These are phyloP conservation scores for Sphaerulina musiva DNA, from an alignment of 2,329 filamentous ascomycete species.

Conservation along the genomic window DNA sequence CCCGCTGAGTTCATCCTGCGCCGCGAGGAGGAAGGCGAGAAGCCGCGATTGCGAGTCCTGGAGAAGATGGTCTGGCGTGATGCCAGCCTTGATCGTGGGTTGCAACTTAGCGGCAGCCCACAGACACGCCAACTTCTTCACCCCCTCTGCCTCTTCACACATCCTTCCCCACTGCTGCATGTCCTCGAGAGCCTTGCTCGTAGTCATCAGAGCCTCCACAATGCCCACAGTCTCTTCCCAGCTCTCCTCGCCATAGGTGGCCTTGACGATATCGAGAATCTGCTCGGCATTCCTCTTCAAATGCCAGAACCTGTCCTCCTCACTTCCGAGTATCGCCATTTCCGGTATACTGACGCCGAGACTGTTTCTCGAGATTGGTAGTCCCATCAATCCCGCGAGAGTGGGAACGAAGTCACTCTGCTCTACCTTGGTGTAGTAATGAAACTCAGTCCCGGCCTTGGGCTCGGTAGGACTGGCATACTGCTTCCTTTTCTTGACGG, in stretches of 20 bases:
- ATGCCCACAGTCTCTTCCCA: constrained; percentile 15
- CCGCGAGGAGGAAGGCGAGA: constrained; percentile 56
- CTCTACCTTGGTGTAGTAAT: constrained; percentile 78
- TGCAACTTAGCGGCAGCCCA: constrained; percentile 17
- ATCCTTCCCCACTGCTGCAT: constrained; percentile 2
- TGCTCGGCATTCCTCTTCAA: constrained; percentile 74
- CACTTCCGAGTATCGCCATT: constrained; percentile 68
- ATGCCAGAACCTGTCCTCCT: constrained; percentile 49
- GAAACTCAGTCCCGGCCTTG: constrained; percentile 58
- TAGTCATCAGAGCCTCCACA: neutral
- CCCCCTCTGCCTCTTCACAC: constrained; percentile 18
- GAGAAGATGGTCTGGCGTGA: neutral
- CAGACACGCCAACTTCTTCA: constrained; percentile 23
- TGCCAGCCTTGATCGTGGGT: constrained; percentile 19
- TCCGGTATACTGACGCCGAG: constrained; percentile 77
- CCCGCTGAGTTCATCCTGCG: constrained; percentile 75
- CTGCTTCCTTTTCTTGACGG: neutral
- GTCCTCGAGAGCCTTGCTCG: constrained; percentile 1
- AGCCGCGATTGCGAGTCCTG: neutral
- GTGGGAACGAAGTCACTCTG: constrained; percentile 93
- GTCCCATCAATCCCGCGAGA: constrained; percentile 74
- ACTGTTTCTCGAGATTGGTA: constrained; percentile 85
- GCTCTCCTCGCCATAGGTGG: constrained; percentile 52
- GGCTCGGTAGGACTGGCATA: constrained; percentile 50
- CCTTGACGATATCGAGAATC: constrained; percentile 67